Percentiles rank a stretch among this genome's conserved stretches.
Conservation (phyloP, 192 early-diverging fungal species). For the Phlyctochytrium bullatum region DNA sequence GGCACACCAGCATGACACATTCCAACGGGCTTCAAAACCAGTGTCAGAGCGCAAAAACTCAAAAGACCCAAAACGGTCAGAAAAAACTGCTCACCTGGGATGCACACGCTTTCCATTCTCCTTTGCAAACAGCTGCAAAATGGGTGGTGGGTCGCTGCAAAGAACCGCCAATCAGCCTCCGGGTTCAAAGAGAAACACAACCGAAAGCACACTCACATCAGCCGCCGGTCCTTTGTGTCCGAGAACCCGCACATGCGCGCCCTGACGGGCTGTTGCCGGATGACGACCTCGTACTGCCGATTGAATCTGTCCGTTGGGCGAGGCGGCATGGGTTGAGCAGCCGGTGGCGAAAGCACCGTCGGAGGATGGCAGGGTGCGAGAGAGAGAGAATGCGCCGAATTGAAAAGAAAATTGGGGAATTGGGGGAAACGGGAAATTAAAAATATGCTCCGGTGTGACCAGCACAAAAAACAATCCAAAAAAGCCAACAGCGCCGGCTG, state of each 20-base stretch:
- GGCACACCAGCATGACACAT: slow-evolving; percentile 19
- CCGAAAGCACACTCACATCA: slow-evolving; percentile 23
- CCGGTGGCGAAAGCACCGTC: no score
- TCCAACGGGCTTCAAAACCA: slow-evolving; percentile 3
- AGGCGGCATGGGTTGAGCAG: no score
- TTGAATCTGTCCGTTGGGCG: no score
- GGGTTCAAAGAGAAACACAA: not conserved
- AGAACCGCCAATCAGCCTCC: slow-evolving; percentile 25
- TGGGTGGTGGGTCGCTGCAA: slow-evolving; percentile 33
- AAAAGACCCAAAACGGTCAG: not conserved
- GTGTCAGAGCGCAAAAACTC: not conserved
- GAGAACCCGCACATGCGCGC: slow-evolving; percentile 47
- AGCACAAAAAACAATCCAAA: no score
- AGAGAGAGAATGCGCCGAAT: no score
- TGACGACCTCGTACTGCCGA: slow-evolving; percentile 12
- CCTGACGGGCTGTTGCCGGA: slow-evolving; percentile 38
- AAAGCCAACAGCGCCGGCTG: no score
- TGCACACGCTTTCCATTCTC: slow-evolving; percentile 4
- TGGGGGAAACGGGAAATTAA: no score
- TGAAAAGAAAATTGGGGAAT: no score
- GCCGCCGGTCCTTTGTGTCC: slow-evolving; percentile 33
- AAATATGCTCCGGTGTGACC: no score
- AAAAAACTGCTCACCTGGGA: slow-evolving; percentile 9
- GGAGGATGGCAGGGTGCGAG: no score
- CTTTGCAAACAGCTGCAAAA: slow-evolving; percentile 21